Evolutionary conservation across 352 stramenopile species (phyloP), one percentile per base, ranked within the genome.

Genomic region (Pelagophyceae sp.): DNA sequence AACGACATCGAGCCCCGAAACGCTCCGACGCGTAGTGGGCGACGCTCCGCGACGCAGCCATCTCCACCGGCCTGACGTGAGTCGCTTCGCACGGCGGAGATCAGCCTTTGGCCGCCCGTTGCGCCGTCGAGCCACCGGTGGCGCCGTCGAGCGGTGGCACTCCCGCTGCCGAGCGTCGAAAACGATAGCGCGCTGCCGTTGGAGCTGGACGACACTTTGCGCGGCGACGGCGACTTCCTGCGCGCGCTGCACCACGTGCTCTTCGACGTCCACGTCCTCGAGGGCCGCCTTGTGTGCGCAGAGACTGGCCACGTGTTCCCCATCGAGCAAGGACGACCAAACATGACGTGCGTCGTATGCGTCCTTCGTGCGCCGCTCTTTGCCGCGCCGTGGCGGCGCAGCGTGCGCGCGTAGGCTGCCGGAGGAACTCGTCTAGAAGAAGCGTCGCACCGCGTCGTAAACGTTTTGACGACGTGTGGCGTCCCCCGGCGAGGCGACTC

Each of bases 201-300:
- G 2, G 38, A 6, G 38, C 25, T 74, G 11, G 23, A 51, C 67
- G 67, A 51, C 15, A n/a, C 11, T 5, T 37, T 74, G 15, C 23
- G 11, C 15, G n/a, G 33, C 67, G 67, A 74, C 67, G 67, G 58
- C 33, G 67, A 33, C 33, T 74, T 74, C 38, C 38, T 74, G 15
- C 33, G 67, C 11, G 67, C 67, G 67, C 67, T 74, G 35, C 67
- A 74, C 33, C 67, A 74, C 67, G 67, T 74, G 15, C 33, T 74
- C 67, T 74, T 74, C 67, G 67, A 74, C 67, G 67, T 74, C 67
- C 67, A 74, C 35, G 67, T 74, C 33, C 25, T 74, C 67, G 67
- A 74, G 67, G 67, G 67, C 38, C 38, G 17, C 17, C 38, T 74
- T 23, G 33, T 51, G 2, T 74, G 67, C 38, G 35, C 5, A 19